phyloP scores from a whole-genome alignment of 2,329 filamentous ascomycete species.

The Huntiella moniliformis region DNA sequence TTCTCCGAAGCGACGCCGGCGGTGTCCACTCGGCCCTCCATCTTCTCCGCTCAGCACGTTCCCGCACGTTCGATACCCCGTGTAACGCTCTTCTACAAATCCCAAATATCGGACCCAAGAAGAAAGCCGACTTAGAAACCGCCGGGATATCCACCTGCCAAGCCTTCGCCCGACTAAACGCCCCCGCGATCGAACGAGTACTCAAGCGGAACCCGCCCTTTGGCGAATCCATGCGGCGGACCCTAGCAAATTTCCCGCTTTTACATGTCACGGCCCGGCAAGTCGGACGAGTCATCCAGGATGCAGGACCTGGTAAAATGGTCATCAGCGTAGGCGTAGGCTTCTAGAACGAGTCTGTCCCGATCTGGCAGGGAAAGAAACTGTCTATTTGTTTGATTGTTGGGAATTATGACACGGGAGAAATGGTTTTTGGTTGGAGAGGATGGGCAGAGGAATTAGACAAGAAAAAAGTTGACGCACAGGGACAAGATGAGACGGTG shows the following conservation, averaged over 20 bases:
- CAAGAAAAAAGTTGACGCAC: constrained; percentile 15
- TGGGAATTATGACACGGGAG: constrained; percentile 23
- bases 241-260: constrained; percentile 50
- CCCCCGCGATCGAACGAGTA: constrained; percentile 56
- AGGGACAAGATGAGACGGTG: background rate
- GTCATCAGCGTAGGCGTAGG: constrained; percentile 45
- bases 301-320: constrained; percentile 13
- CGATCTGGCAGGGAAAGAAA: constrained; percentile 41
- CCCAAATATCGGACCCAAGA: constrained; percentile 54
- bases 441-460: constrained; percentile 45
- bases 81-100: constrained; percentile 70
- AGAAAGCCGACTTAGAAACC: constrained; percentile 53
- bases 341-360: constrained; percentile 46
- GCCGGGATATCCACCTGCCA: constrained; percentile 55
- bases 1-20: constrained; percentile 36
- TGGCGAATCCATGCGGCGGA: constrained; percentile 48
- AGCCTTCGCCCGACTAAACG: constrained; percentile 46
- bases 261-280: constrained; percentile 22
- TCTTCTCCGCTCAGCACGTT: constrained; percentile 56
- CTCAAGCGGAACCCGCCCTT: constrained; percentile 69
- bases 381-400: constrained; percentile 40
- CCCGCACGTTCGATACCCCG: constrained; percentile 64
- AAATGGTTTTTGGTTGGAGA: constrained; percentile 48
- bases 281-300: background rate
- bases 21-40: constrained; percentile 53